Evolutionary conservation across 192 early-diverging fungal species (phyloP), one percentile per base, ranked within the genome.

Genomic region (Umbelopsis vinacea): DNA sequence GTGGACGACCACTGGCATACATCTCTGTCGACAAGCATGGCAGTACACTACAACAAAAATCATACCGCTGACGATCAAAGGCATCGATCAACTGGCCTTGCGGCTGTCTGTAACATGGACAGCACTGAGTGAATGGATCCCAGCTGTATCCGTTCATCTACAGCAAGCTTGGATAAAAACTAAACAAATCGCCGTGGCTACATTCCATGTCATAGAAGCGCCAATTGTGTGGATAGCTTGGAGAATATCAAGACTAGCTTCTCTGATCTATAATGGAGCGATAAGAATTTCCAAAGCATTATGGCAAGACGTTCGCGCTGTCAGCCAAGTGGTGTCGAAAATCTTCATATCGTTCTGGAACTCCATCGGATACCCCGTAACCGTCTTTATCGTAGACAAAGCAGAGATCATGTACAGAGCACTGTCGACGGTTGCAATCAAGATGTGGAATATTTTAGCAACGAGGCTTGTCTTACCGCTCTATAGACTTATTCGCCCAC

Each of bases 311-410:
- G 19, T 63, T 37, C 11, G 33, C 26, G 57, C 57, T 3, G 33
- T 63, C 4, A 19, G 29, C 14, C 26, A 63, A 15, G 26, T 63
- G 11, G 57, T 29, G 0, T 4, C 57, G 17, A 63, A 37, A 63
- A 12, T 63, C 15, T 14, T 35, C 17, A 6, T 17, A 14, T 22
- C 33, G 15, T 63, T 63, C 19, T 63, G 57, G 57, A 35, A 63
- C 19, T 19, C 57, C 26, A 63, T 63, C 33, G 57, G 57, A 15
- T 63, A 35, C 12, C 33, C 57, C 33, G 26, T 63, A 11, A 37
- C 57, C 17, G 57, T 63, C 10, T 63, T 63, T 35, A 63, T 63
- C 37, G 57, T 63, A 35, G 33, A 63, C 33, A 63, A 37, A 33
- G 15, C 17, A 37, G 57, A 63, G 33, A n/a, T n/a, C 35, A 11